Evolutionary conservation across 2,329 filamentous ascomycete species (phyloP).

Genomic region (Colletotrichum tanaceti): DNA sequence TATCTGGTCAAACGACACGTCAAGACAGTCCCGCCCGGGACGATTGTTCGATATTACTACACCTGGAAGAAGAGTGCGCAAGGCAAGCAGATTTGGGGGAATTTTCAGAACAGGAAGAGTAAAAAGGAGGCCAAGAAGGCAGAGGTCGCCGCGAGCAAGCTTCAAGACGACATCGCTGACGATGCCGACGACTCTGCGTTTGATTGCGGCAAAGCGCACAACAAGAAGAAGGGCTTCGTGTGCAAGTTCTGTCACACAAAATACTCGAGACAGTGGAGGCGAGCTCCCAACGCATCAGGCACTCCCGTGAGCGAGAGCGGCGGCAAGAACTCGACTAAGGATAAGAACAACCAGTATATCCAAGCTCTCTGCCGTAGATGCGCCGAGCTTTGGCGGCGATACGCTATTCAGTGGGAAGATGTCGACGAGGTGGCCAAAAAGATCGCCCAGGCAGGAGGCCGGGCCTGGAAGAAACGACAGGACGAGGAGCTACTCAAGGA

Average conservation of each 20-base stretch:
- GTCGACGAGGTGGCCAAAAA: constrained; percentile 92
- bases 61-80: constrained; percentile 95
- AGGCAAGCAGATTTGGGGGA: constrained; percentile 90
- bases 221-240: constrained; percentile 84
- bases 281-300: constrained; percentile 82
- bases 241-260: constrained; percentile 93
- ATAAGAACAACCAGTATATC: constrained; percentile 80
- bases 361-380: constrained; percentile 90
- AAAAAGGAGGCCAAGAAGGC: constrained; percentile 86
- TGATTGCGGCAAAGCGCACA: constrained; percentile 83
- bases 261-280: constrained; percentile 87
- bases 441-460: constrained; percentile 80
- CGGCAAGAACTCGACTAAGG: constrained; percentile 76
- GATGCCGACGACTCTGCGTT: constrained; percentile 96
- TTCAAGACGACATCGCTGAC: constrained; percentile 93
- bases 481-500: constrained; percentile 92
- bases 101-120: constrained; percentile 85
- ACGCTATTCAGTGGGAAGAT: constrained; percentile 95
- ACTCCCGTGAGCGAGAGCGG: constrained; percentile 75
- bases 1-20: constrained; percentile 86
- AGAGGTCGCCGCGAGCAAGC: constrained; percentile 77
- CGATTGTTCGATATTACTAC: constrained; percentile 94
- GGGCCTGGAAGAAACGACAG: constrained; percentile 87
- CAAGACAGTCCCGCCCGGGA: constrained; percentile 80
- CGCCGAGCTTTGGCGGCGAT: constrained; percentile 93